These are phyloP conservation scores for Vitis vinifera DNA, from an alignment of 164 flowering plant genomes.

Conservation along the genomic window DNA sequence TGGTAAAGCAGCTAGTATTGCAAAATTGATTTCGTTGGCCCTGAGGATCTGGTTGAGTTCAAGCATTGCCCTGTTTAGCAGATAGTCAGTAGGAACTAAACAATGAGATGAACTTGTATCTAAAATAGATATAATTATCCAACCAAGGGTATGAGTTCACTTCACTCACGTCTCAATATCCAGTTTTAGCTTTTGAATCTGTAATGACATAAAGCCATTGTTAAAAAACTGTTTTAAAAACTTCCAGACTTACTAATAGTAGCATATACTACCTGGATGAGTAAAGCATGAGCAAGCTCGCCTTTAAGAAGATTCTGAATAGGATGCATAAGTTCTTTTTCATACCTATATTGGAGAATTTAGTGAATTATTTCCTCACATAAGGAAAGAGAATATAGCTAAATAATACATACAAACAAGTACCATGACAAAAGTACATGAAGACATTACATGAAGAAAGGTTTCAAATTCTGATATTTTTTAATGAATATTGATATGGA, in stretches of 20 bases:
- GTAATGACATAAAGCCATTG: slow-evolving; percentile 26
- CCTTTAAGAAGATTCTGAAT: slow-evolving; percentile 82
- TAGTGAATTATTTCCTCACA: not conserved
- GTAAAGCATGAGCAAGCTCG: slow-evolving; percentile 90
- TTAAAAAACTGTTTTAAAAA: slow-evolving; percentile 7
- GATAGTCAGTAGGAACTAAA: slow-evolving; percentile 11
- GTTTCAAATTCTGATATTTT: too few relatives aligned
- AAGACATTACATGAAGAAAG: too few relatives aligned
- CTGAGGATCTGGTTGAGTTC: slow-evolving; percentile 91
- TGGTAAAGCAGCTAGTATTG: slow-evolving; percentile 94
- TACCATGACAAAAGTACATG: not conserved
- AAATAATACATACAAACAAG: not conserved
- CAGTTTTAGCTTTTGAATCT: slow-evolving; percentile 97
- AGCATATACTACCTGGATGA: slow-evolving; percentile 74
- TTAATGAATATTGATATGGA: too few relatives aligned
- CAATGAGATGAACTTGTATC: not conserved
- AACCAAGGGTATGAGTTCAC: not conserved
- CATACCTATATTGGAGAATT: slow-evolving; percentile 56
- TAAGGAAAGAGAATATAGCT: not conserved
- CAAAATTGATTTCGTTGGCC: slow-evolving; percentile 98
- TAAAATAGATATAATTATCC: not conserved
- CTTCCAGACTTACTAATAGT: not conserved
- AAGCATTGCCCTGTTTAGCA: slow-evolving; percentile 86
- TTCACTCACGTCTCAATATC: slow-evolving; percentile 92
- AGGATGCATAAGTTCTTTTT: slow-evolving; percentile 91